A percentile compares a stretch with the other conserved stretches of the same genome.
Conservation (phyloP, 2,329 filamentous ascomycete genomes). For the Colletotrichum costaricense region DNA sequence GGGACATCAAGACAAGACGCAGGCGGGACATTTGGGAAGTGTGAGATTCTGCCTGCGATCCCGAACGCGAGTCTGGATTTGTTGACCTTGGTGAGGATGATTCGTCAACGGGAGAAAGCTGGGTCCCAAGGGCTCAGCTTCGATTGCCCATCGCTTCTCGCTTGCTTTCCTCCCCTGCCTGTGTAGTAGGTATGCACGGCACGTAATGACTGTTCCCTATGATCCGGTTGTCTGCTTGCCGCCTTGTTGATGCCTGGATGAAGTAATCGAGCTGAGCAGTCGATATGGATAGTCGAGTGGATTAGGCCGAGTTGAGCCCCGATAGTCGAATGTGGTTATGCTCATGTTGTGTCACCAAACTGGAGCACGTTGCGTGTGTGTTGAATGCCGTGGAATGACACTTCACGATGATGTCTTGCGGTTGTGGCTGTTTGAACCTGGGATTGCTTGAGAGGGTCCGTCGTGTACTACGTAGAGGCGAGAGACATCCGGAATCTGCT, state of each 20-base stretch:
- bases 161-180: background rate
- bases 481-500: slow-evolving; percentile 22
- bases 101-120: background rate
- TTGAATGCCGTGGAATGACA: background rate
- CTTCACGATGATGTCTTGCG: slow-evolving; percentile 18
- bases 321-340: background rate
- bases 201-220: background rate
- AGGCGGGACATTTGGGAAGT: background rate
- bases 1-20: background rate
- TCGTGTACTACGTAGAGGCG: background rate
- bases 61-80: background rate
- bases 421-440: background rate
- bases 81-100: background rate
- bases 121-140: background rate
- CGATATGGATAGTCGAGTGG: background rate
- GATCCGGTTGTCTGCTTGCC: background rate
- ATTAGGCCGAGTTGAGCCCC: background rate
- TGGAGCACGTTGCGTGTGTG: background rate
- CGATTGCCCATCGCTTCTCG: too few relatives aligned
- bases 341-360: background rate
- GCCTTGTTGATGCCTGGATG: background rate
- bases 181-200: background rate
- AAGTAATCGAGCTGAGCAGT: background rate
- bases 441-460: too few relatives aligned
- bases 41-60: slow-evolving; percentile 1